These are phyloP conservation scores for Nephelium lappaceum DNA, from an alignment of 345 rosid species.

Conservation along the genomic window DNA sequence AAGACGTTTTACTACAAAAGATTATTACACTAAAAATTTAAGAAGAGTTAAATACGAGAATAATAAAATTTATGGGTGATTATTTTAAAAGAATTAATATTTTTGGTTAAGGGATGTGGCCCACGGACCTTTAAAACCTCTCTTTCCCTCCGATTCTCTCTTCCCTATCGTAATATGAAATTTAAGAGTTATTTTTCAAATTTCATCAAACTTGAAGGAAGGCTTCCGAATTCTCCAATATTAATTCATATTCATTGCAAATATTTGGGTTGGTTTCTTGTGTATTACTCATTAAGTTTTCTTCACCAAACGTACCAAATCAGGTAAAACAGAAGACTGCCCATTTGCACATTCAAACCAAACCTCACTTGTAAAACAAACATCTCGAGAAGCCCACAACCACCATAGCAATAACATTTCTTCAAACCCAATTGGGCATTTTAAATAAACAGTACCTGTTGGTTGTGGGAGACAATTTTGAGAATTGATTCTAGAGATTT, in stretches of 20 bases:
- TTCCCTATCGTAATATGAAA: no score
- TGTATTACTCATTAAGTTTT: slow-evolving; percentile 33
- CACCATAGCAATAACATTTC: slow-evolving; percentile 23
- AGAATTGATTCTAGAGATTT: not conserved
- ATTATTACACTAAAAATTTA: no score
- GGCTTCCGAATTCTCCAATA: not conserved
- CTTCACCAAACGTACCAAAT: slow-evolving; percentile 49
- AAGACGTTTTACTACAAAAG: no score
- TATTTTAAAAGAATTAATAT: no score
- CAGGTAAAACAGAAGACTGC: slow-evolving; percentile 26
- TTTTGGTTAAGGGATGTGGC: no score
- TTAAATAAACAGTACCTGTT: not conserved
- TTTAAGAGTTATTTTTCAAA: not conserved
- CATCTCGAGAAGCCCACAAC: slow-evolving; percentile 31
- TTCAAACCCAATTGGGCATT: not conserved
- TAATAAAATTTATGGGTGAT: no score
- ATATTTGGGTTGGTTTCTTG: slow-evolving; percentile 29
- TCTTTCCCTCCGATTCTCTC: no score
- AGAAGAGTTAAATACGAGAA: no score
- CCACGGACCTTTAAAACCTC: no score
- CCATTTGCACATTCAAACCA: slow-evolving; percentile 57
- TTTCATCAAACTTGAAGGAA: not conserved
- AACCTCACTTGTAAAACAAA: slow-evolving; percentile 61
- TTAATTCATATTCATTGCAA: not conserved
- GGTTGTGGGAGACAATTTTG: not conserved